Base-by-base conservation (phyloP, 2,329 filamentous ascomycete genomes). In the Colletotrichum sp. region DNA sequence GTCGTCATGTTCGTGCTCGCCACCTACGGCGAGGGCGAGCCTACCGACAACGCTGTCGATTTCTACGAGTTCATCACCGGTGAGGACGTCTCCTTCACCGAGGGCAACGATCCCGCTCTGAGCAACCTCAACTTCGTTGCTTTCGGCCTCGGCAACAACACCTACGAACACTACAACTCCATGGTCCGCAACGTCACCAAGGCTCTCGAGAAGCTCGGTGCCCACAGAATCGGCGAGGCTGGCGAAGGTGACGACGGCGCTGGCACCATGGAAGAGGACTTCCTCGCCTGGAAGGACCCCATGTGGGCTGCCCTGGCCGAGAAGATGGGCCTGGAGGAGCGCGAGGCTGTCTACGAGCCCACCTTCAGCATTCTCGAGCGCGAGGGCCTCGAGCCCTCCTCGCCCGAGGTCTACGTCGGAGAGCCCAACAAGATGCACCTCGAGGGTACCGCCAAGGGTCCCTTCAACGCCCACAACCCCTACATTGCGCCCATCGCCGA, bases 191-290 rank as follows among this genome's bases (percentile, higher is more conserved):
- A 96, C 76, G 93, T 98, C 72, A 92, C 97, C 85, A 92, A 93
- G 83, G 92, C 92, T 75, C 87, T 99, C 73, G 89, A 92, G 80
- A 96, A 94, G 80, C 89, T 98, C 24, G 97, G 97, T 75, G 97
- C 94, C 15, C 89, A 92, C 81, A 91, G 95, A 78, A 95, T 99
- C 78, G 96, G 97, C 59, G 88, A 92, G 72, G 95, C 96, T 70
- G 97, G 97, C 79, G 96, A 98, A 87, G 97, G 97, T 80, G 97
- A 99, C 80, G 97, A 99, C 82, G 97, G 97, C 76, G 96, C 97
- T 77, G 97, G 97, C 75, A 99, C 97, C 71, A 99, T 99, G 97
- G 97, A 99, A 86, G 97, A 99, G 86, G 97, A 99, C 81, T 99
- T 98, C 84, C 87, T 99, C 80, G 95, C 96, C 77, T 99, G 97